Conservation (phyloP, 2,329 filamentous ascomycete genomes). For the Stemphylium vesicarium region DNA sequence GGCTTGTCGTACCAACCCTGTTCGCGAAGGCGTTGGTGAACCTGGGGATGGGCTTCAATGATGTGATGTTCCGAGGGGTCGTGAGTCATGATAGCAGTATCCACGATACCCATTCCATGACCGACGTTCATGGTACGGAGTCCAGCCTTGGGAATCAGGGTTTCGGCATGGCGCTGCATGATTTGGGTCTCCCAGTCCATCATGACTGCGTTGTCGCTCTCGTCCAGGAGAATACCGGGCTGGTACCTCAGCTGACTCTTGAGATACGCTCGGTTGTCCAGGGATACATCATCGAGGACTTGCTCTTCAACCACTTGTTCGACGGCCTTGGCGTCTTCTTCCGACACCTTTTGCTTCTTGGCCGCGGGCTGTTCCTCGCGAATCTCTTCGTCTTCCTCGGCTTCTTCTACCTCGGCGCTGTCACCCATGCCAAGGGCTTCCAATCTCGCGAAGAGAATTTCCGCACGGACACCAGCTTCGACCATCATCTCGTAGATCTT, state of each 20-base stretch:
- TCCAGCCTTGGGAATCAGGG: constrained; percentile 66
- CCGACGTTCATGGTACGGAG: constrained; percentile 83
- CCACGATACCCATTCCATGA: constrained; percentile 90
- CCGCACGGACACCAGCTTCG: constrained; percentile 45
- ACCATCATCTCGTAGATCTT: constrained; percentile 48
- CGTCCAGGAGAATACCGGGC: constrained; percentile 66
- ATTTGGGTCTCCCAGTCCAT: constrained; percentile 92
- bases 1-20: constrained; percentile 71
- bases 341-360: constrained; percentile 44
- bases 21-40: constrained; percentile 71
- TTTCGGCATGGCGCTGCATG: constrained; percentile 77
- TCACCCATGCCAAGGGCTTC: constrained; percentile 40
- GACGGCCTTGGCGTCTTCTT: constrained; percentile 35
- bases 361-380: constrained; percentile 37
- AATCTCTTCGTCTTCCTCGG: constrained; percentile 28
- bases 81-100: constrained; percentile 74
- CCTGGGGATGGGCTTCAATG: constrained; percentile 81
- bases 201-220: constrained; percentile 84
- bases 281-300: constrained; percentile 42
- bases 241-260: constrained; percentile 43
- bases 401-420: constrained; percentile 27
- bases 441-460: constrained; percentile 45
- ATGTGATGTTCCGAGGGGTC: constrained; percentile 77
- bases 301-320: constrained; percentile 31
- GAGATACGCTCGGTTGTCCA: constrained; percentile 51